A percentile compares a stretch with the other conserved stretches of the same genome.
These are phyloP conservation scores for Leccinum disarticulatum DNA, from an alignment of 768 basidiomycete species.

Conservation along the genomic window DNA sequence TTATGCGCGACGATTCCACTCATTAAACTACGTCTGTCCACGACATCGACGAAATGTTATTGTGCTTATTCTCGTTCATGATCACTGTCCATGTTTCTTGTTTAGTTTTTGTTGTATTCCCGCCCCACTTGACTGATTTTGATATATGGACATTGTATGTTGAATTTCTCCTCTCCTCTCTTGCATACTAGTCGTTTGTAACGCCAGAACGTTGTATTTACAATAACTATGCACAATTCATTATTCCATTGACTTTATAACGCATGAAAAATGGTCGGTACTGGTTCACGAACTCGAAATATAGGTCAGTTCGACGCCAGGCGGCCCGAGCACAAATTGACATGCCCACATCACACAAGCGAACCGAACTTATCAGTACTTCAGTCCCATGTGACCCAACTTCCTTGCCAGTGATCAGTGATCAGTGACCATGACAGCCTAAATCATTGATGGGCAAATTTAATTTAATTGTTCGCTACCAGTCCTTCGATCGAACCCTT, in stretches of 20 bases:
- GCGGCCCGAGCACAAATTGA: too few species aligned
- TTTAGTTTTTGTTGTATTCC: too few species aligned
- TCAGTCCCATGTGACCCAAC: too few species aligned
- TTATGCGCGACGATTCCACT: not conserved
- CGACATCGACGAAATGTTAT: slow-evolving; percentile 5
- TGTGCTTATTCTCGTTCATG: not conserved
- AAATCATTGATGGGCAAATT: too few species aligned
- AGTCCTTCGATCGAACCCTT: too few species aligned
- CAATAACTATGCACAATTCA: not conserved
- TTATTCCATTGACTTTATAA: not conserved
- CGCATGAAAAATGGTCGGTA: not conserved
- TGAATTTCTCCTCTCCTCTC: not conserved
- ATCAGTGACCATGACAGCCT: too few species aligned
- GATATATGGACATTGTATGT: slow-evolving; percentile 1
- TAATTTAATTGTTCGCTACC: too few species aligned
- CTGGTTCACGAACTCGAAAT: too few species aligned
- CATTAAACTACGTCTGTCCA: slow-evolving; percentile 2
- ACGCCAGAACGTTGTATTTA: slow-evolving; percentile 6
- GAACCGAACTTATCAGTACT: too few species aligned
- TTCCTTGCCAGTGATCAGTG: too few species aligned
- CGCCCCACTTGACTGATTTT: not conserved
- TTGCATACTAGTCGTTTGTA: slow-evolving; percentile 2
- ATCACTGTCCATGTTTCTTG: not conserved
- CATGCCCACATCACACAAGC: too few species aligned
- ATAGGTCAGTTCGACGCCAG: too few species aligned